A percentile compares a stretch with the other conserved stretches of the same genome.
phyloP scores from a whole-genome alignment of 108 stramenopile species.

The Mediolabrus comicus region DNA sequence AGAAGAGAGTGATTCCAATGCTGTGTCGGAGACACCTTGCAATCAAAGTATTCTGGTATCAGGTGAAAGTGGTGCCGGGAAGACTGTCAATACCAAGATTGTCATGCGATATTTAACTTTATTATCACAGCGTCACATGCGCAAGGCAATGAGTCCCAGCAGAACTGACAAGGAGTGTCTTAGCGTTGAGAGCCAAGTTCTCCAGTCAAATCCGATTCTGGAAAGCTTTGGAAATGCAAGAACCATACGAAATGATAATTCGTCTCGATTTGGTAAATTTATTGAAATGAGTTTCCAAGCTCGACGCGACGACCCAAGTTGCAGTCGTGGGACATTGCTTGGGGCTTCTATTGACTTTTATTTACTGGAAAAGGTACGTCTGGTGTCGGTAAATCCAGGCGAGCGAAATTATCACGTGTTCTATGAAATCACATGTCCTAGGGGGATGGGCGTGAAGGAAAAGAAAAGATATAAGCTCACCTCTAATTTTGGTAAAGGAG shows the following conservation, averaged over 20 bases:
- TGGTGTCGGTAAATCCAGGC: constrained; percentile 68
- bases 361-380: constrained; percentile 82
- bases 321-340: constrained; percentile 47
- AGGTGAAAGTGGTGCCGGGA: constrained; percentile 85
- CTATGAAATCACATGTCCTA: constrained; percentile 80
- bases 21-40: constrained; percentile 15
- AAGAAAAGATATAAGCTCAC: constrained; percentile 37
- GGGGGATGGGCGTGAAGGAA: constrained; percentile 34
- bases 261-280: constrained; percentile 94
- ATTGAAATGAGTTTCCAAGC: constrained; percentile 77
- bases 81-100: constrained; percentile 88
- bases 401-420: constrained; percentile 95
- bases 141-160: constrained; percentile 36
- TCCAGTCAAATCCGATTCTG: constrained; percentile 87
- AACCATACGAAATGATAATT: constrained; percentile 90
- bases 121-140: constrained; percentile 49
- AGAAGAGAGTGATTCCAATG: constrained; percentile 37
- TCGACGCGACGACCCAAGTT: constrained; percentile 43
- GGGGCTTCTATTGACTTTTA: constrained; percentile 82
- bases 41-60: constrained; percentile 71
- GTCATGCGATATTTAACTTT: constrained; percentile 84
- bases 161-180: constrained; percentile 31
- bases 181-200: constrained; percentile 75
- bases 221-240: constrained; percentile 94
- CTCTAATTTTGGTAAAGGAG: constrained; percentile 29